phyloP scores from a whole-genome alignment of 2,329 filamentous ascomycete genomes.

The Diaporthe australafricana region DNA sequence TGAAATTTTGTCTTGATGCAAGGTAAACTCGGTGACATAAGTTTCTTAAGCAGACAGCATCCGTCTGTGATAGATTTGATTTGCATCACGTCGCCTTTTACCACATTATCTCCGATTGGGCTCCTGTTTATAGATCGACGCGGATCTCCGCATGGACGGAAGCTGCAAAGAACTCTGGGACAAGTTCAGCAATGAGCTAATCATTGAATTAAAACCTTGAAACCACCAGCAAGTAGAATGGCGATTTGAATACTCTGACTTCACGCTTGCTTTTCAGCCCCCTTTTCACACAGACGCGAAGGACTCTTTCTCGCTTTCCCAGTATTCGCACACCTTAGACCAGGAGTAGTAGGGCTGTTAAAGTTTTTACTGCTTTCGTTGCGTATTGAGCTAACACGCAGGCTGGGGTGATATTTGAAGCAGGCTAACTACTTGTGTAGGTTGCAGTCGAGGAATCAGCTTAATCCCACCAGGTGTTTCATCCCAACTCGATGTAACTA shows the following conservation, averaged over 20 bases:
- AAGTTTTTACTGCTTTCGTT: background rate
- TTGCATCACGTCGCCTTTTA: background rate
- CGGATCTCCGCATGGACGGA: too few relatives aligned
- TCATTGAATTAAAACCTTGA: background rate
- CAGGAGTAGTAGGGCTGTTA: background rate
- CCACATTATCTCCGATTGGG: background rate
- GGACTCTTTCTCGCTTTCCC: background rate
- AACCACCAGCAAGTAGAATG: background rate
- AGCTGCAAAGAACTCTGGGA: background rate
- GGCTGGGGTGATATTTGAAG: background rate
- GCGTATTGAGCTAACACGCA: background rate
- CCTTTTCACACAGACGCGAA: too few relatives aligned
- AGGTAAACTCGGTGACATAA: too few relatives aligned
- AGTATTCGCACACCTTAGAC: too few relatives aligned
- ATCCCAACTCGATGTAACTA: slow-evolving; percentile 15
- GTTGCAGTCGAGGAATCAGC: background rate
- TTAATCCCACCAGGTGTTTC: slow-evolving; percentile 11
- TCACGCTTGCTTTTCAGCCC: background rate
- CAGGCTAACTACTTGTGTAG: background rate
- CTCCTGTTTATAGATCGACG: background rate
- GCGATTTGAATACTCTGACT: background rate
- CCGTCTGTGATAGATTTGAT: too few relatives aligned
- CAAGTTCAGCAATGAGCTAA: background rate
- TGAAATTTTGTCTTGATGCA: rapidly evolving
- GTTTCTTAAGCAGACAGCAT: too few relatives aligned